A percentile compares a stretch with the other conserved stretches of the same genome.
These are phyloP conservation scores for Ascochyta clinopodiicola DNA, from an alignment of 2,329 filamentous ascomycete genomes.

Conservation along the genomic window DNA sequence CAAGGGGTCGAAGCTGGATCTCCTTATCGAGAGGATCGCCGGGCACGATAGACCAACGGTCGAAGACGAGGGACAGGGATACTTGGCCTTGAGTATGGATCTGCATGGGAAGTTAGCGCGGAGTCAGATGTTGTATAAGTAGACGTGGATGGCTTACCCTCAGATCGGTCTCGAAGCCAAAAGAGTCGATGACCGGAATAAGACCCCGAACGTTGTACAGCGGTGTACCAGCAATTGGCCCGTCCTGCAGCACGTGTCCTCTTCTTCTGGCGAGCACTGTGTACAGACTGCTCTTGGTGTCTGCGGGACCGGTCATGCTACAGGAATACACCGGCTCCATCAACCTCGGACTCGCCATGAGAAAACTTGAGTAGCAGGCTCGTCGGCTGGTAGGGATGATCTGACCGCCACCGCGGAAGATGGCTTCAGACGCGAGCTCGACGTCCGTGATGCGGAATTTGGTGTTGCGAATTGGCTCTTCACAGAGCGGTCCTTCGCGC, in stretches of 20 bases:
- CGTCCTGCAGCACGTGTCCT: slow-evolving; percentile 93
- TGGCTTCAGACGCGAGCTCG: slow-evolving; percentile 83
- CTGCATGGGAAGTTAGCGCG: slow-evolving; percentile 21
- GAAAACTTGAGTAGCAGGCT: slow-evolving; percentile 93
- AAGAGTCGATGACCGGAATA: slow-evolving; percentile 94
- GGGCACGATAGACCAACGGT: slow-evolving; percentile 94
- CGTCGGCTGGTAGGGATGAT: slow-evolving; percentile 94
- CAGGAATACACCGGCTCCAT: slow-evolving; percentile 97
- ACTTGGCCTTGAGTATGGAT: slow-evolving; percentile 96
- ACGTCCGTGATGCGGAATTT: slow-evolving; percentile 97
- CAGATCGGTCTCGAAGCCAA: slow-evolving; percentile 97
- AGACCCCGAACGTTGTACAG: slow-evolving; percentile 90
- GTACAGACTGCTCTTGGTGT: slow-evolving; percentile 87
- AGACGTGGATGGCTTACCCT: slow-evolving; percentile 54
- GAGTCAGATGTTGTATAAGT: background rate
- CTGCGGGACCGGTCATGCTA: slow-evolving; percentile 89
- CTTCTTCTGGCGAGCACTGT: slow-evolving; percentile 87
- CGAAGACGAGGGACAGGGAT: slow-evolving; percentile 89
- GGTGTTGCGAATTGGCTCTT: slow-evolving; percentile 98
- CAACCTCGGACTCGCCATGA: slow-evolving; percentile 93
- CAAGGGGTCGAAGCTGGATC: slow-evolving; percentile 79
- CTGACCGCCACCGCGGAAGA: slow-evolving; percentile 93
- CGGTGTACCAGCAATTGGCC: slow-evolving; percentile 90
- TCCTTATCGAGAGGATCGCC: slow-evolving; percentile 93
- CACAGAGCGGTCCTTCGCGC: slow-evolving; percentile 91